Conservation (phyloP, 164 flowering plant species). For the Echeveria elegans region DNA sequence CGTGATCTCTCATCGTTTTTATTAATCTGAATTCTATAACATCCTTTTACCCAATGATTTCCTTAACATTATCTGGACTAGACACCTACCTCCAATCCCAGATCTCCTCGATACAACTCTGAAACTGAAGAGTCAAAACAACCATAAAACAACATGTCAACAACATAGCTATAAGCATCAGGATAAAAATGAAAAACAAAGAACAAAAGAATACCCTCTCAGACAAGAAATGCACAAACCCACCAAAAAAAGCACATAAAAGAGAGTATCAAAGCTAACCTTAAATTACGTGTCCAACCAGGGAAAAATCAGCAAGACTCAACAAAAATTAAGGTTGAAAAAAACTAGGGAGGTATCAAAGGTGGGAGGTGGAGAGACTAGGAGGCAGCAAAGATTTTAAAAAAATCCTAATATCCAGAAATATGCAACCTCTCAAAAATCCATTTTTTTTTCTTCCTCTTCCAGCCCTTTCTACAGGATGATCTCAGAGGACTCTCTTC, state of each 20-base stretch:
- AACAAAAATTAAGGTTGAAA: conserved; percentile 1
- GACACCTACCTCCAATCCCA: conserved; percentile 4
- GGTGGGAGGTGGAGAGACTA: conserved; percentile 13
- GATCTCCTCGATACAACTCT: conserved; percentile 12
- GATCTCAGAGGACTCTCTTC: conserved; percentile 31
- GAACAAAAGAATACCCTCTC: conserved; percentile 30
- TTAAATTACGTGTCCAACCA: neutral
- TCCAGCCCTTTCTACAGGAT: conserved; percentile 24
- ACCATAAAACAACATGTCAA: conserved; percentile 1
- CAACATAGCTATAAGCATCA: neutral
- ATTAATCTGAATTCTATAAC: conserved; percentile 12
- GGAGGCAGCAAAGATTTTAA: conserved; percentile 31
- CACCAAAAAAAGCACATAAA: conserved; percentile 13
- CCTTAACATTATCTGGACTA: conserved; percentile 10
- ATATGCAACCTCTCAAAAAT: neutral
- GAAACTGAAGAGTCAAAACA: conserved; percentile 11
- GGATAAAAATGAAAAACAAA: neutral
- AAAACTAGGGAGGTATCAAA: conserved; percentile 8
- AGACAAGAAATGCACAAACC: conserved; percentile 33
- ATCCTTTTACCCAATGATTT: conserved; percentile 13
- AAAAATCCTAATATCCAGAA: neutral
- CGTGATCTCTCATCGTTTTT: conserved; percentile 33
- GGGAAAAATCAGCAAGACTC: conserved; percentile 1
- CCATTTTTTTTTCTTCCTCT: conserved; percentile 16
- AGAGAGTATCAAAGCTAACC: conserved; percentile 4